Percentiles rank a stretch among this genome's conserved stretches.
phyloP scores from a whole-genome alignment of 495 filamentous ascomycete species.

The Penicillium paxilli region DNA sequence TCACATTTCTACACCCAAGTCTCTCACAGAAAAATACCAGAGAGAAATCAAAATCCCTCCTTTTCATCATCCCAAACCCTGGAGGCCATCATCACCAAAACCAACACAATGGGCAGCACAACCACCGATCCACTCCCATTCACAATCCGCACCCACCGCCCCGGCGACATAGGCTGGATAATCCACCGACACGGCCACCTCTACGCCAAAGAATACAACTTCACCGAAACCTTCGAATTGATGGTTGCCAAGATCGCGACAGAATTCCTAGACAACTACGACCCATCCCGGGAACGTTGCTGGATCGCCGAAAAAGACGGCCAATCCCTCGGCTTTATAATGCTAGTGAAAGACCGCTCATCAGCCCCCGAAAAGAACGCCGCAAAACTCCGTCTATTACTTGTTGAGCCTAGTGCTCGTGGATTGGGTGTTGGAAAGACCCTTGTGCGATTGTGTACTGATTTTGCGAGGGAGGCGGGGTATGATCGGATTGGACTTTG shows the following conservation, averaged over 20 bases:
- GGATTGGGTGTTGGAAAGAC: constrained; percentile 26
- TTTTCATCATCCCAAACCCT: background rate
- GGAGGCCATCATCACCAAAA: background rate
- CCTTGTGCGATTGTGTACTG: constrained; percentile 21
- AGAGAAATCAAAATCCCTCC: background rate
- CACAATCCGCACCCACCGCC: constrained; percentile 18
- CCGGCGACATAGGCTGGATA: constrained; percentile 31
- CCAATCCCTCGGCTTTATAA: constrained; percentile 25
- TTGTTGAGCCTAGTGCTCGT: constrained; percentile 29
- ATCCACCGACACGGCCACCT: constrained; percentile 24
- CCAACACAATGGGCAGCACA: constrained; percentile 5
- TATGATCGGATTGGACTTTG: constrained; percentile 27
- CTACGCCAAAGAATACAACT: constrained; percentile 27
- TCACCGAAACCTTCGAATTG: constrained; percentile 22
- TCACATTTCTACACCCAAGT: too few species aligned
- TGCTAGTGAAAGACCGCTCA: constrained; percentile 26
- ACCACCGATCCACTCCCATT: background rate
- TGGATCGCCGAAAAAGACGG: constrained; percentile 32
- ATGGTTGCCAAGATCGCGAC: constrained; percentile 21
- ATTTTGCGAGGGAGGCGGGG: constrained; percentile 28
- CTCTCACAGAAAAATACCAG: too few species aligned
- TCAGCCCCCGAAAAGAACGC: constrained; percentile 4
- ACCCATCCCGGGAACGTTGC: constrained; percentile 24
- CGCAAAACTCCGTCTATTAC: constrained; percentile 28
- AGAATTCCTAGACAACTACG: constrained; percentile 28